phyloP scores from a whole-genome alignment of 2,329 filamentous ascomycete genomes.

The Macrophomina pseudophaseolina region DNA sequence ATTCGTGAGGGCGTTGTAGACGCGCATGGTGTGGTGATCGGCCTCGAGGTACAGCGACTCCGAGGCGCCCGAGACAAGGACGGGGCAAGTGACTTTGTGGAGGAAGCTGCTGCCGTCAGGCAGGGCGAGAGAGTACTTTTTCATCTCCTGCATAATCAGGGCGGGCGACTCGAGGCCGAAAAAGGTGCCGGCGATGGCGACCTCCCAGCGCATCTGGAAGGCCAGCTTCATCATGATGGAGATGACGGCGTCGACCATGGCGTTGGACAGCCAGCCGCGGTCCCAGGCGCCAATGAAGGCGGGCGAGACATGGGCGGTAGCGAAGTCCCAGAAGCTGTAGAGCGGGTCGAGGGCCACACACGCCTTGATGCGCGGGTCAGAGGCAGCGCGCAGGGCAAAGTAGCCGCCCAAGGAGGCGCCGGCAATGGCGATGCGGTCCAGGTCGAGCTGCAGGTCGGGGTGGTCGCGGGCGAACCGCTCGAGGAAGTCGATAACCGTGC shows the following conservation, averaged over 20 bases:
- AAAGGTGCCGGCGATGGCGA: background rate
- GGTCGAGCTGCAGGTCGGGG: background rate
- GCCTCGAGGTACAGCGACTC: conserved; percentile 51
- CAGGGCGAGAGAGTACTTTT: background rate
- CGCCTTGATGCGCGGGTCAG: background rate
- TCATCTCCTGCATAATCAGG: background rate
- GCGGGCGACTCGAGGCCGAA: background rate
- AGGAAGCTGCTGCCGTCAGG: conserved; percentile 35
- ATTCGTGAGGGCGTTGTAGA: conserved; percentile 29
- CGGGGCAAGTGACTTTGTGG: conserved; percentile 51
- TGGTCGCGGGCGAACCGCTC: background rate
- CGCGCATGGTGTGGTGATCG: conserved; percentile 43
- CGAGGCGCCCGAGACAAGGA: conserved; percentile 55
- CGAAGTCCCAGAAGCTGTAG: background rate
- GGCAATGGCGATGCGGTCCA: background rate
- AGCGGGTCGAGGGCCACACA: background rate
- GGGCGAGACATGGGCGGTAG: background rate
- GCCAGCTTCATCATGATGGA: background rate
- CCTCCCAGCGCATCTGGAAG: conserved; percentile 2
- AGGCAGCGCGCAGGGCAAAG: conserved; percentile 7
- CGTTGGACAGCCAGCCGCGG: background rate
- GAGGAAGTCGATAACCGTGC: background rate
- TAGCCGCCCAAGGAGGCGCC: conserved; percentile 9
- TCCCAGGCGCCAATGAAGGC: background rate
- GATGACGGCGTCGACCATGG: background rate